Evolutionary conservation across 2,329 filamentous ascomycete genomes (phyloP).

Genomic region (Mollisia scopiformis): DNA sequence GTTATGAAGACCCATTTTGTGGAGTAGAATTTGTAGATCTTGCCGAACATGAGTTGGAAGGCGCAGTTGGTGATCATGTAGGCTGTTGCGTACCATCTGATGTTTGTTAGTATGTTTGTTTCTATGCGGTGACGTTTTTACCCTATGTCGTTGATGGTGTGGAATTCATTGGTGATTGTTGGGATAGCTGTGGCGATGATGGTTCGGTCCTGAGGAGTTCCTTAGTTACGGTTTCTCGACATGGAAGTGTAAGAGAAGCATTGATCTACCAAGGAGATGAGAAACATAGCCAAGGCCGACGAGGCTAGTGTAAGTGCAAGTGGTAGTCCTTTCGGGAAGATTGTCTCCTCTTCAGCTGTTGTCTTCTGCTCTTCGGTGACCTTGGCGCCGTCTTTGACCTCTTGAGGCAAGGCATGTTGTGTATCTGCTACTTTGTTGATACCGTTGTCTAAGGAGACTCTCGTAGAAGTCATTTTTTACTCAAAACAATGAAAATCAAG

Average conservation of each 20-base stretch:
- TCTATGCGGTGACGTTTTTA: background rate
- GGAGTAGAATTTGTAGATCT: slow-evolving; percentile 21
- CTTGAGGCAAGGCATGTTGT: too few relatives aligned
- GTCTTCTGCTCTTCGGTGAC: background rate
- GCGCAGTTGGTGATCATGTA: slow-evolving; percentile 37
- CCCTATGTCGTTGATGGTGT: slow-evolving; percentile 37
- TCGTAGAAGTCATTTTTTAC: background rate
- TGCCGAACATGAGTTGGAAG: slow-evolving; percentile 18
- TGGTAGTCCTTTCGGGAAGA: background rate
- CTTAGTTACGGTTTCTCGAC: background rate
- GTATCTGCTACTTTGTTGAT: background rate
- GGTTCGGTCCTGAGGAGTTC: slow-evolving; percentile 31
- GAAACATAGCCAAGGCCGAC: slow-evolving; percentile 7
- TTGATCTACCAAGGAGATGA: background rate
- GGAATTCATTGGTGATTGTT: slow-evolving; percentile 40
- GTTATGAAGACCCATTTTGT: slow-evolving; percentile 23
- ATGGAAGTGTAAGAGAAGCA: background rate
- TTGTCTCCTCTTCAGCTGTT: background rate
- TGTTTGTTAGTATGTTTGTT: background rate
- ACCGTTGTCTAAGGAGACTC: background rate
- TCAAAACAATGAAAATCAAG: background rate
- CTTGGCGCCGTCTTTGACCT: too few relatives aligned
- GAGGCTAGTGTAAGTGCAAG: background rate
- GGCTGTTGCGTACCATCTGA: slow-evolving; percentile 37
- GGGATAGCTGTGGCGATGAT: slow-evolving; percentile 40